Evolutionary conservation across 257 asterid genomes (phyloP), one percentile per base, ranked within the genome.

Genomic region (Solanum sejunctum): DNA sequence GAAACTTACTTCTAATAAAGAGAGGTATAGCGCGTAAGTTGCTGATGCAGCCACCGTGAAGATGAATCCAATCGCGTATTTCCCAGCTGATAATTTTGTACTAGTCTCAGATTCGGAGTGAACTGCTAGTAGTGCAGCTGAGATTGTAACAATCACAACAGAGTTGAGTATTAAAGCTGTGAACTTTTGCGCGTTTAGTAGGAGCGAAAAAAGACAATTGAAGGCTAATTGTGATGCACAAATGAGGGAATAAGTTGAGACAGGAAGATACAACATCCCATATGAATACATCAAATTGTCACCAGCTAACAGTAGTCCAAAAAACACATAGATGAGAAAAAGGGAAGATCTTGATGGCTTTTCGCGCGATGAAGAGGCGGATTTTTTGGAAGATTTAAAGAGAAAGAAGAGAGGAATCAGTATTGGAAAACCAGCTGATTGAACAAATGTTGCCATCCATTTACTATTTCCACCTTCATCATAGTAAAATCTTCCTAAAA

Each of bases 371-470:
- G 72, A n/a, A 36, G 83, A 73, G 52, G 67, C 11, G 23, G 47
- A 16, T 7, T 13, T 45, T 11, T 32, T 63, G 8, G 86, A 17
- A 21, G 82, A 64, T 39, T 43, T 81, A 8, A 84, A 52, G 88
- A 82, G 36, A 80, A 87, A 83, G 8, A 84, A n/a, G 23, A 88
- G 83, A 11, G 90, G 92, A 49, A 87, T 11, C 11, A 89, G n/a
- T 39, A 86, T 6, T 1, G 90, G 92, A 63, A 89, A 89, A 67
- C 89, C 92, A 32, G 88, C 71, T 23, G 90, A 82, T 69, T 86
- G 89, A 36, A 89, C 90, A 11, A 89, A 70, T n/a, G 92, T 89
- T 11, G 89, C 89, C 82, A 87, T 87, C 92, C 92, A 89, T 85
- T 84, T 89, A 81, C 92, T 89, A 84, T 89, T 89, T 8, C 92